These are phyloP conservation scores for Russula dissimulans DNA, from an alignment of 768 basidiomycete genomes.

Conservation along the genomic window DNA sequence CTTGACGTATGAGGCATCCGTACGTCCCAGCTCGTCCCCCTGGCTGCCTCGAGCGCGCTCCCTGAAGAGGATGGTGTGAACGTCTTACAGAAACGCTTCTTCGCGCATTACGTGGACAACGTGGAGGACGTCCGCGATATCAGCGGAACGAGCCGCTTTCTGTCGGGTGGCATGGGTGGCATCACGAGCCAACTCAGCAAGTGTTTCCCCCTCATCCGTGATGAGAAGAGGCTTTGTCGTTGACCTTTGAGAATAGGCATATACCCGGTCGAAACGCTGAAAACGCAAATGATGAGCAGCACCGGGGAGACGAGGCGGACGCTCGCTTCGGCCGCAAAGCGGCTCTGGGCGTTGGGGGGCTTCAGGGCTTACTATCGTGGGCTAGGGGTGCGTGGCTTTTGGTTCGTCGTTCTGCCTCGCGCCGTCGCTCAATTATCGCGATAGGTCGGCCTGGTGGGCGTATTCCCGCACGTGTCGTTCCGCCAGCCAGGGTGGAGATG, in stretches of 20 bases:
- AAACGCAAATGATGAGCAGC: constrained; percentile 98
- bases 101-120: constrained; percentile 84
- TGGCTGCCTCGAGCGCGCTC: neutral
- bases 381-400: constrained; percentile 52
- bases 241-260: constrained; percentile 50
- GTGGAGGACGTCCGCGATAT: constrained; percentile 67
- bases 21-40: constrained; percentile 31
- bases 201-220: constrained; percentile 23
- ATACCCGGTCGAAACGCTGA: constrained; percentile 94
- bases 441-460: constrained; percentile 89
- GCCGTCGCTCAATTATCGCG: constrained; percentile 14
- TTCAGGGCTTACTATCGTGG: constrained; percentile 86
- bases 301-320: constrained; percentile 50
- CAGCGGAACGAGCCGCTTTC: constrained; percentile 84
- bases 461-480: constrained; percentile 71
- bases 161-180: constrained; percentile 96
- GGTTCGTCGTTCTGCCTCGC: constrained; percentile 7
- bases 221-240: constrained; percentile 7
- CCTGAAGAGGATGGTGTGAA: neutral
- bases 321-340: constrained; percentile 52
- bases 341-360: constrained; percentile 73
- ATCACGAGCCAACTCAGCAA: constrained; percentile 82
- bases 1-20: constrained; percentile 87
- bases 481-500: neutral
- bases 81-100: constrained; percentile 72